Base-by-base conservation (phyloP, 805 yeast genomes). In the Kodamaea lidongshanica region DNA sequence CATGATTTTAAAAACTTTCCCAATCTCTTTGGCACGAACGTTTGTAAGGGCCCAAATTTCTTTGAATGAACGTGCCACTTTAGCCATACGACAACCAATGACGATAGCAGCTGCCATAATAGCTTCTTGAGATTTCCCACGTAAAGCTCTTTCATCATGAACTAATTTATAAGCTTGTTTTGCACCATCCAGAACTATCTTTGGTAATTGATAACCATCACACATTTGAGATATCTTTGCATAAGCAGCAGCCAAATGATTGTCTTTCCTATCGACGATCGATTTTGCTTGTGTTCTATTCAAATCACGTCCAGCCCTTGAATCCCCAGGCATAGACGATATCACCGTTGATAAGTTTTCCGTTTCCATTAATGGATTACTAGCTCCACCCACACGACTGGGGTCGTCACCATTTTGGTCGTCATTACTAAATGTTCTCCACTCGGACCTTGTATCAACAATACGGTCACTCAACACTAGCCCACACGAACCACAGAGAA, bases 341-440 rank as follows among this genome's bases (percentile, higher is more conserved):
- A 92, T 92, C 67, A 88, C 79, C 4, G 98, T 89, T 10, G 94
- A 85, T 33, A 89, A 75, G 56, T 88, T 94, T 45, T 83, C 89
- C 12, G 94, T 82, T 50, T 88, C 96, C 44, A 92, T 68, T 32
- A 88, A 64, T 7, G 96, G 96, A 52, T 88, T 88, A 11, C 87
- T 79, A 4, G 96, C 96, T 52, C 88, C 96, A 57, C 98, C 98
- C 40, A 89, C 98, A 83, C 98, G 97, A 42, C 92, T 79, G 4
- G 98, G 98, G 55, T 89, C 98, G 56, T 87, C 96, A 46, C 94
- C 95, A 45, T 89, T 92, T 56, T 89, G 97, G 56, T 89, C 98
- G 55, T 89, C 98, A 52, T 92, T 92, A 37, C 94, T 80, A 56
- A 89, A 89, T 2, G 98, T 92, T 66, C 98, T 83, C 98, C 98